Conservation (phyloP, 371 early-diverging fungal genomes). For the Zychaea mexicana region DNA sequence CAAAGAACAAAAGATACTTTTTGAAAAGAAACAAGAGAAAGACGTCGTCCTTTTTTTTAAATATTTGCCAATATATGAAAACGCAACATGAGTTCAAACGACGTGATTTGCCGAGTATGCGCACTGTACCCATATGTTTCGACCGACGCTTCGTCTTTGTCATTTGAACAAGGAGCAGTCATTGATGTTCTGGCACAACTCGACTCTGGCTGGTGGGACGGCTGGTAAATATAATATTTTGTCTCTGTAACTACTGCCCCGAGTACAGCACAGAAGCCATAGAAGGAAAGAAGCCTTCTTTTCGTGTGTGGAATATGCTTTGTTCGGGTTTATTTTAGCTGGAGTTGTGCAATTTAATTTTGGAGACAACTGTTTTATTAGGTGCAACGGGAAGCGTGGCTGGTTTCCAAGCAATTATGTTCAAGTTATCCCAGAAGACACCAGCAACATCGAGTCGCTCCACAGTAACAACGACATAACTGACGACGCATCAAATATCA, state of each 20-base stretch:
- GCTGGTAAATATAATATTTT: constrained; percentile 40
- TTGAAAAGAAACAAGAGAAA: too few relatives aligned
- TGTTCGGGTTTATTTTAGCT: neutral
- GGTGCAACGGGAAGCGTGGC: constrained; percentile 70
- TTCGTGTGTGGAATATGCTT: too few relatives aligned
- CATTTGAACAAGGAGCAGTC: constrained; percentile 77
- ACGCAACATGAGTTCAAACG: constrained; percentile 19
- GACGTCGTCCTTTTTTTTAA: too few relatives aligned
- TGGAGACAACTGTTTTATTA: constrained; percentile 8
- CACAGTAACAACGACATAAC: neutral
- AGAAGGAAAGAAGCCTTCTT: too few relatives aligned
- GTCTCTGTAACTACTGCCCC: neutral
- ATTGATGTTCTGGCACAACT: constrained; percentile 83
- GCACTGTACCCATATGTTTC: constrained; percentile 84
- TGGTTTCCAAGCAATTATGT: constrained; percentile 94
- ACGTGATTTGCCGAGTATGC: constrained; percentile 62
- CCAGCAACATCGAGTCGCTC: constrained; percentile 13
- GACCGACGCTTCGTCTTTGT: constrained; percentile 69
- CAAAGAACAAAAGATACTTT: too few relatives aligned
- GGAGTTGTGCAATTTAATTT: constrained; percentile 1
- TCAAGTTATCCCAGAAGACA: constrained; percentile 36
- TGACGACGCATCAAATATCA: constrained; percentile 11
- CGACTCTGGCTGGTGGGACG: constrained; percentile 95
- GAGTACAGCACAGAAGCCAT: too few relatives aligned
- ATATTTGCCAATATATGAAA: neutral